Conservation (phyloP, 805 yeast species). For the Lachancea sp. region DNA sequence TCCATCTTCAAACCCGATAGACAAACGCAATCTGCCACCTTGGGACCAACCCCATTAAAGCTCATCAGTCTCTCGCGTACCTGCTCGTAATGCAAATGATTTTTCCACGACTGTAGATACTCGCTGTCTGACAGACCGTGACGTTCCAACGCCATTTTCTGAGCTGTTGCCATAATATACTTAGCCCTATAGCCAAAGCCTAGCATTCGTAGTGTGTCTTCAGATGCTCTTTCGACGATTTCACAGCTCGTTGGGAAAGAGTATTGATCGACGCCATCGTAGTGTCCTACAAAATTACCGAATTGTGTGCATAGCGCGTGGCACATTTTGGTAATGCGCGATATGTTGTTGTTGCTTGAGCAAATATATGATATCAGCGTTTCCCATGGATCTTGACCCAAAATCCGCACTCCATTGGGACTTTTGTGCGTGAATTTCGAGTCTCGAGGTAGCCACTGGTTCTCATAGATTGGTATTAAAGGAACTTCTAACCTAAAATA, state of each 20-base stretch:
- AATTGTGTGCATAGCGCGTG: conserved; percentile 63
- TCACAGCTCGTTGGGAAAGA: conserved; percentile 67
- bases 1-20: conserved; percentile 54
- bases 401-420: conserved; percentile 66
- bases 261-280: conserved; percentile 52
- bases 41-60: conserved; percentile 90
- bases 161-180: conserved; percentile 74
- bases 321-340: conserved; percentile 90
- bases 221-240: conserved; percentile 40
- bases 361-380: conserved; percentile 85
- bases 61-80: conserved; percentile 41
- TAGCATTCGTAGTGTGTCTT: conserved; percentile 38
- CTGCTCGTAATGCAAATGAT: conserved; percentile 37
- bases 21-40: conserved; percentile 95
- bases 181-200: conserved; percentile 90
- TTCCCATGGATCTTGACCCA: conserved; percentile 97
- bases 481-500: conserved; percentile 66
- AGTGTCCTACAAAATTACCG: conserved; percentile 53
- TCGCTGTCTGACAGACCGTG: conserved; percentile 28
- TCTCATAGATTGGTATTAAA: conserved; percentile 43
- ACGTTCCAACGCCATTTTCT: conserved; percentile 38
- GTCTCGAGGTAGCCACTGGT: conserved; percentile 57
- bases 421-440: conserved; percentile 36
- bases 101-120: conserved; percentile 33
- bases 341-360: conserved; percentile 92